Evolutionary conservation across 345 rosid species (phyloP), one percentile per base, ranked within the genome.

Genomic region (Moricandia moricandioides): DNA sequence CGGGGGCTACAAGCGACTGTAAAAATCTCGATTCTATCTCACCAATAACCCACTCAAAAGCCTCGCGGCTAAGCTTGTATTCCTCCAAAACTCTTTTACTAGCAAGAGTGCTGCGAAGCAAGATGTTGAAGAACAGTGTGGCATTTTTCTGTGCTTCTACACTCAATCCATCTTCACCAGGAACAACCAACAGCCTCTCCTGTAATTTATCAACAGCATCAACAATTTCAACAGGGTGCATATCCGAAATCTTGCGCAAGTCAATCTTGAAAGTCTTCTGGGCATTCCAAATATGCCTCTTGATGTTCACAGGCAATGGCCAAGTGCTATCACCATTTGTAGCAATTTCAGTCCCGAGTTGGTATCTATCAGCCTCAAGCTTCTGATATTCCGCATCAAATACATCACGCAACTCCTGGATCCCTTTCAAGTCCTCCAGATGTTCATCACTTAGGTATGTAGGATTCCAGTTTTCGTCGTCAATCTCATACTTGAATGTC

Each of bases 61-160:
- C 97, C 84, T 94, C 97, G 0, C 93, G 94, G 65, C 91, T 90
- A 47, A 94, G 97, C 85, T 93, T 91, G 80, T 94, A 89, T 77
- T 94, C 98, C 85, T 91, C 82, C 85, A 94, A 84, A 77, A 94
- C 98, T 82, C 96, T 86, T 82, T 94, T 94, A 82, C 98, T 94
- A 30, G 98, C 95, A 74, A 94, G 86, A 75, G 97, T 91, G 84
- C 97, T 94, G 17, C 97, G 98, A 59, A 91, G 97, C 84, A 94
- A 86, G 66, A 94, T 94, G 76, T 88, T 82, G 55, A 94, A 94
- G 86, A 94, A 92, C 71, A 94, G 87, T 1, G 98, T 94, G 14
- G 98, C 96, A 83, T 94, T 94, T 85, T 91, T 94, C 78, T 94
- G 98, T 67, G 98, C 98, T 84, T 94, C 98, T 68, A 94, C 87